Evolutionary conservation across 495 filamentous ascomycete genomes (phyloP), one percentile per base, ranked within the genome.

Genomic region (Trichocladium antarcticum): DNA sequence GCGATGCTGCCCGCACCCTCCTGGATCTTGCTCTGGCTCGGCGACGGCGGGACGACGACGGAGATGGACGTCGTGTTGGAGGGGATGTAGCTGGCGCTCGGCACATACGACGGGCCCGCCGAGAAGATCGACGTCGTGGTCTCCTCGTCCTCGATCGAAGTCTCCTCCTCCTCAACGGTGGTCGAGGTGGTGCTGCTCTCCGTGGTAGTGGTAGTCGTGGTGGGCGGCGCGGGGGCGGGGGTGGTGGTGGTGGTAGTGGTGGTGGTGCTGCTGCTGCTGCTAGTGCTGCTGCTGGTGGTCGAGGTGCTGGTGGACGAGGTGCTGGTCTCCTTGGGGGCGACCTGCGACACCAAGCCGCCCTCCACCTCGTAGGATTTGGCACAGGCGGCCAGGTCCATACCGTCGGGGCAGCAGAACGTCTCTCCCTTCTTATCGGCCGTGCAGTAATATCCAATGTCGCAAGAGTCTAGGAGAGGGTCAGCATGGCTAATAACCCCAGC

Each of bases 361-460:
- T 54, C 47, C 35, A 73, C 57, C 34, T 46, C 56, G 37, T 68
- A 73, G 16, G 57, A 62, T 34, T 49, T 46, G 40, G 72, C 72
- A 59, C 72, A 74, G n/a, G 63, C 57, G 35, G 45, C 47, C 38
- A 73, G 55, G 37, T 58, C 59, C 61, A 70, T 64, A 35, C 53
- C 62, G 16, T 73, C 55, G 28, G 68, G 68, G 62, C 72, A 74
- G 60, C 71, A 74, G 67, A 65, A 70, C 16, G 70, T 73, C 45
- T 61, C 56, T 42, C 57, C 54, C 35, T 53, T 44, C 19, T 50
- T 55, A 42, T 72, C 68, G 42, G 60, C 56, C 2, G 69, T 59
- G 60, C 72, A 74, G 58, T 69, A 74, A 59, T 67, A 73, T 15
- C 69, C 72, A 15, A 54, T 41, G 21, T 73, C 70, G 56, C 72